Conservation (phyloP, 1,284 basidiomycete species). For the Phellopilus nigrolimitatus region DNA sequence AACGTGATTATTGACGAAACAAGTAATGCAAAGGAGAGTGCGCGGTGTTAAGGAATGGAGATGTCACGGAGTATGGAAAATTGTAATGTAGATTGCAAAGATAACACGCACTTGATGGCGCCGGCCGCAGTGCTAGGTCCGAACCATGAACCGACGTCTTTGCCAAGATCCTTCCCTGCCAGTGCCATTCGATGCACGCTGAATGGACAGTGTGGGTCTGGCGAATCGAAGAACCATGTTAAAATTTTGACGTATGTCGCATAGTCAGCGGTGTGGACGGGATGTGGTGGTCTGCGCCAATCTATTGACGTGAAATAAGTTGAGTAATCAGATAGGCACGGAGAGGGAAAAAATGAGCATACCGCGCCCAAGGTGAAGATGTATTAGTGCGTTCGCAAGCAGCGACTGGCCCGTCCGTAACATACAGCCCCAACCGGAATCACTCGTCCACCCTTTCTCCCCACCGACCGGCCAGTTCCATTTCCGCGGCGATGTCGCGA, state of each 20-base stretch:
- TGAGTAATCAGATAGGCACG: conserved; percentile 10
- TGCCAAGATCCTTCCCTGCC: conserved; percentile 91
- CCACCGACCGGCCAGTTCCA: conserved; percentile 49
- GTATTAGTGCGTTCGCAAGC: conserved; percentile 83
- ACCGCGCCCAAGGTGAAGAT: conserved; percentile 86
- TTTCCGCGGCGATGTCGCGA: conserved; percentile 35
- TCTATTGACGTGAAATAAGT: conserved; percentile 41
- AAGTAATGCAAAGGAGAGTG: neutral
- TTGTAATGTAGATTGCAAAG: neutral
- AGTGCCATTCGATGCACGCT: conserved; percentile 95
- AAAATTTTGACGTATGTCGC: conserved; percentile 84
- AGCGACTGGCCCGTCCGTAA: conserved; percentile 90
- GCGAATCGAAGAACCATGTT: conserved; percentile 94
- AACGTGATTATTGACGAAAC: neutral
- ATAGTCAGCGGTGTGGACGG: conserved; percentile 52
- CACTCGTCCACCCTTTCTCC: conserved; percentile 82
- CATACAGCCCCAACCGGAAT: conserved; percentile 99
- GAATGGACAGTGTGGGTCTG: conserved; percentile 85
- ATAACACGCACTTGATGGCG: conserved; percentile 71
- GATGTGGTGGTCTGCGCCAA: conserved; percentile 71
- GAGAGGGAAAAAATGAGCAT: conserved; percentile 28
- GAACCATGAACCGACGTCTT: conserved; percentile 97
- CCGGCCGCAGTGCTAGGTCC: conserved; percentile 96
- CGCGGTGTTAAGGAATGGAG: conserved; percentile 1
- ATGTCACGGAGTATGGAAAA: neutral